These are phyloP conservation scores for Dentipellis fragilis DNA, from an alignment of 768 basidiomycete genomes.

Conservation along the genomic window DNA sequence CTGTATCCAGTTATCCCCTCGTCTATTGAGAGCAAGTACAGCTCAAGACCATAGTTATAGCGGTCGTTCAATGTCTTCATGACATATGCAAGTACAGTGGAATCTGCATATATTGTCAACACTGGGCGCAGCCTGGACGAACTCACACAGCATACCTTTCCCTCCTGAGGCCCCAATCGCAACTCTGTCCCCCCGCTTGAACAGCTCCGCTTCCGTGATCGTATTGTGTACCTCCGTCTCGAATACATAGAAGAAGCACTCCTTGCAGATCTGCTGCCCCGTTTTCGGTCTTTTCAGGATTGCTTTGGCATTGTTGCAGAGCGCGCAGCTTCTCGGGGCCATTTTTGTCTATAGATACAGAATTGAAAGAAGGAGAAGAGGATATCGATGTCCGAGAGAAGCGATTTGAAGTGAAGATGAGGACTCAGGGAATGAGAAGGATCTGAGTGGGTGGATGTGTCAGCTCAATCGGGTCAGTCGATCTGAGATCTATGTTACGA, in stretches of 20 bases:
- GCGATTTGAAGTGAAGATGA: not conserved
- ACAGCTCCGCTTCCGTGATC: constrained; percentile 72
- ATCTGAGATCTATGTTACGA: not conserved
- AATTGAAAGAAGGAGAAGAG: not conserved
- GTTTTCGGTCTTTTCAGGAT: constrained; percentile 95
- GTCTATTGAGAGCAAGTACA: constrained; percentile 93
- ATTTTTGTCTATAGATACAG: constrained; percentile 29
- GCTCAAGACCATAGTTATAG: constrained; percentile 83
- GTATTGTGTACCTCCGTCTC: constrained; percentile 98
- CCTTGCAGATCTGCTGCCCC: constrained; percentile 92
- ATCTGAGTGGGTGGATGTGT: not conserved
- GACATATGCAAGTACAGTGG: constrained; percentile 93
- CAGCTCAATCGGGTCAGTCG: not conserved
- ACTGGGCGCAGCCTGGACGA: not conserved
- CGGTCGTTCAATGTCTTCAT: constrained; percentile 94
- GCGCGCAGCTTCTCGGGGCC: constrained; percentile 72
- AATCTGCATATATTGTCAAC: constrained; percentile 44
- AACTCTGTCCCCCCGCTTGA: constrained; percentile 83
- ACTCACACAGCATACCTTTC: constrained; percentile 53
- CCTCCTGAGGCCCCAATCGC: constrained; percentile 98
- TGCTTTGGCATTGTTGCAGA: constrained; percentile 68
- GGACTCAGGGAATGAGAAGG: not conserved
- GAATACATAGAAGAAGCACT: constrained; percentile 94
- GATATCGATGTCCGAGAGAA: not conserved
- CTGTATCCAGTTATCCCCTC: constrained; percentile 98